Conservation (phyloP, 1,139 yeast species). For the Wickerhamiella pararugosa region DNA sequence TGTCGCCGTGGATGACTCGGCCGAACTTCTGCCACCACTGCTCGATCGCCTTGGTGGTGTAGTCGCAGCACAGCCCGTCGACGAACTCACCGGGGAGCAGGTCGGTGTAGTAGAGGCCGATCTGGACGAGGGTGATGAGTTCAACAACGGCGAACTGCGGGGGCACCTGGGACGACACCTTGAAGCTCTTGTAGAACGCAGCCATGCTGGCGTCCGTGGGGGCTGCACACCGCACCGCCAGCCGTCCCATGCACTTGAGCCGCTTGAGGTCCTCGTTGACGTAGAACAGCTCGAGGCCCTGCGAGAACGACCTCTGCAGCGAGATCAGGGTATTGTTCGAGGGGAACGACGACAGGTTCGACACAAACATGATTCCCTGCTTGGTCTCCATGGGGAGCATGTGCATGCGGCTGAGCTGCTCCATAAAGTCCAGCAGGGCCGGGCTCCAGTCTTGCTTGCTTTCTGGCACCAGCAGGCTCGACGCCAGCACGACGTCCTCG, state of each 20-base stretch:
- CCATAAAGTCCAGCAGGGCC: conserved; percentile 35
- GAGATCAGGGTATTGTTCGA: conserved; percentile 56
- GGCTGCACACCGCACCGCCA: conserved; percentile 49
- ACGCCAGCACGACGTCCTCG: conserved; percentile 44
- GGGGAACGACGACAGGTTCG: conserved; percentile 68
- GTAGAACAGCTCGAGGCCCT: conserved; percentile 47
- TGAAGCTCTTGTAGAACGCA: conserved; percentile 66
- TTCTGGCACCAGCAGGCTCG: conserved; percentile 43
- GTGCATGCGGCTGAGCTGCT: conserved; percentile 49
- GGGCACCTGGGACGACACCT: conserved; percentile 38
- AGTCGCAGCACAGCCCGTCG: conserved; percentile 71
- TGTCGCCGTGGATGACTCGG: conserved; percentile 21
- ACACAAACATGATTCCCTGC: conserved; percentile 52
- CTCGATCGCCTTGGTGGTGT: conserved; percentile 54
- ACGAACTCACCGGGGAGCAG: conserved; percentile 52
- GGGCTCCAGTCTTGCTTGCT: conserved; percentile 43
- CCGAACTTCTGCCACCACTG: conserved; percentile 82
- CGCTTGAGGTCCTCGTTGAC: conserved; percentile 66
- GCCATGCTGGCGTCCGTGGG: conserved; percentile 72
- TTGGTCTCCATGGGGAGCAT: conserved; percentile 40
- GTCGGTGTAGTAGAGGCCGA: conserved; percentile 62
- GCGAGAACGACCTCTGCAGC: conserved; percentile 15
- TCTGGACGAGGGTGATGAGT: conserved; percentile 58
- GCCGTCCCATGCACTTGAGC: conserved; percentile 72
- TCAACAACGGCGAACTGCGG: conserved; percentile 58